These are phyloP conservation scores for Monosporozyma siamensis DNA, from an alignment of 805 yeast species.

Conservation along the genomic window DNA sequence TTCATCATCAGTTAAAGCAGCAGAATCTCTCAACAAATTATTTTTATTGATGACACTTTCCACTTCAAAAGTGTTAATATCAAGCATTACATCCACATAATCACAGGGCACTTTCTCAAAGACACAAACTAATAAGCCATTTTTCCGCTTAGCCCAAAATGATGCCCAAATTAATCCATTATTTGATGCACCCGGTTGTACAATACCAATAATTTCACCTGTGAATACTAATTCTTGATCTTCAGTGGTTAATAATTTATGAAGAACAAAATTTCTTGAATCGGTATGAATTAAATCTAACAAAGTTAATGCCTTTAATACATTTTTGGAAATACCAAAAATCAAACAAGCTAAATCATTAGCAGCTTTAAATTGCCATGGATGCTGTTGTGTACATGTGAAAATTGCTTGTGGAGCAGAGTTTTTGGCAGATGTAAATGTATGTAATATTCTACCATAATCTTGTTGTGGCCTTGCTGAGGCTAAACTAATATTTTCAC, in stretches of 20 bases:
- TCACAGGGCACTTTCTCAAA: constrained; percentile 77
- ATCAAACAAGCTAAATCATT: constrained; percentile 83
- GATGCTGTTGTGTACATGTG: constrained; percentile 62
- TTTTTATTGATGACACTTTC: constrained; percentile 21
- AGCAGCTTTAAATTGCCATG: constrained; percentile 76
- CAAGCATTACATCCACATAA: constrained; percentile 48
- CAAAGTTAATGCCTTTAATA: constrained; percentile 52
- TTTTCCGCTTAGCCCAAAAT: constrained; percentile 77
- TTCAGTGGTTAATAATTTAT: constrained; percentile 37
- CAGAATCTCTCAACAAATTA: constrained; percentile 11
- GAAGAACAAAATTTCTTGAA: constrained; percentile 58
- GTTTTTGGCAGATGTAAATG: constrained; percentile 60
- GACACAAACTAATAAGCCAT: constrained; percentile 65
- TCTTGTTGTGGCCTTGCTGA: constrained; percentile 16
- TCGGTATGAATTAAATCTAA: constrained; percentile 73
- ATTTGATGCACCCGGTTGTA: constrained; percentile 44
- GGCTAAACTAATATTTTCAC: constrained; percentile 5
- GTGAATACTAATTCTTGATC: constrained; percentile 50
- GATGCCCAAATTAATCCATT: constrained; percentile 64
- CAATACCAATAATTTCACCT: constrained; percentile 79
- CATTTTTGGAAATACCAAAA: constrained; percentile 68
- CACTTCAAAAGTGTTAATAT: constrained; percentile 23
- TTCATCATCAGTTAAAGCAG: constrained; percentile 7
- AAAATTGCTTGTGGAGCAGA: constrained; percentile 75
- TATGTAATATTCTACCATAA: constrained; percentile 45